Evolutionary conservation across 139 green algal genomes (phyloP).

Genomic region (Trebouxia sp.): DNA sequence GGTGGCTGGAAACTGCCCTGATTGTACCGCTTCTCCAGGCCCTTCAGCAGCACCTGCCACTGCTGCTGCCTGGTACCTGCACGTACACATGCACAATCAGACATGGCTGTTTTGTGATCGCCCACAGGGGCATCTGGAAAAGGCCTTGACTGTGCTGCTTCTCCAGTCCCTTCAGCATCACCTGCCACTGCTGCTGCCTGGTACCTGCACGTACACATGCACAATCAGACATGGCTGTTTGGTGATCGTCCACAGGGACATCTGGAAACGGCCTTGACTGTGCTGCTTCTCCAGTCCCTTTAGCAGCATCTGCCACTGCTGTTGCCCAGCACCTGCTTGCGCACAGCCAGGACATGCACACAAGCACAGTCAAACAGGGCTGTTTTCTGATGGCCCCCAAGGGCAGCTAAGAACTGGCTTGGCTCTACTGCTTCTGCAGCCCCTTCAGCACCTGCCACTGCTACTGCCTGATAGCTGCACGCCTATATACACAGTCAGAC

Average conservation of each 20-base stretch:
- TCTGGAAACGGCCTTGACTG: slow-evolving; percentile 31
- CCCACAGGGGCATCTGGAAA: slow-evolving; percentile 2
- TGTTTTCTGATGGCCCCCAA: too few relatives aligned
- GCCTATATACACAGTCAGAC: too few relatives aligned
- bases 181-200: slow-evolving; percentile 9
- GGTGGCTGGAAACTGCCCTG: slow-evolving; percentile 36
- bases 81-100: not conserved
- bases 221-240: too few relatives aligned
- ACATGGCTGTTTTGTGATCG: too few relatives aligned
- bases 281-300: slow-evolving; percentile 61
- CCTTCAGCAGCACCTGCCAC: slow-evolving; percentile 53
- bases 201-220: not conserved
- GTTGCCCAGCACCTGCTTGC: not conserved
- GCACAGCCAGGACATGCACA: too few relatives aligned
- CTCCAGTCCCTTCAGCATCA: slow-evolving; percentile 55
- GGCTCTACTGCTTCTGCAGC: slow-evolving; percentile 59
- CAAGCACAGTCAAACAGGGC: slow-evolving; percentile 24
- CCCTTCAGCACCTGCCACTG: slow-evolving; percentile 57
- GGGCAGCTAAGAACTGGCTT: slow-evolving; percentile 32
- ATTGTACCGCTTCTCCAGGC: slow-evolving; percentile 61
- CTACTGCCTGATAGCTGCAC: too few relatives aligned
- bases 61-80: slow-evolving; percentile 5
- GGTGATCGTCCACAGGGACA: not conserved
- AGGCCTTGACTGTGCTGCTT: slow-evolving; percentile 56
- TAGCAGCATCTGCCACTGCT: slow-evolving; percentile 45